Percentiles rank a stretch among this genome's conserved stretches.
phyloP scores from a whole-genome alignment of 768 basidiomycete genomes.

The Russula compacta region DNA sequence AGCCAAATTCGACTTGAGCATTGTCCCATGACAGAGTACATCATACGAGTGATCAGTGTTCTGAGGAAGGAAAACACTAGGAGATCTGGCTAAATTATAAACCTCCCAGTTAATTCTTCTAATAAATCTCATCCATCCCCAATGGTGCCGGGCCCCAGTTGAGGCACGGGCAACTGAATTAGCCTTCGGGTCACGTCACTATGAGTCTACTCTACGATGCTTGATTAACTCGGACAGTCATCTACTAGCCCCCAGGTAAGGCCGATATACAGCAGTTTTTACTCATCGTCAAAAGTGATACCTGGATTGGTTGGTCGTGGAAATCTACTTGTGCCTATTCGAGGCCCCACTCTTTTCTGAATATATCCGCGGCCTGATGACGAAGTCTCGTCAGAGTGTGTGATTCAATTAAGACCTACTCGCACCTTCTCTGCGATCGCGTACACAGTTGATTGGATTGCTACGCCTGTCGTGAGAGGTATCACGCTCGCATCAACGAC shows the following conservation, averaged over 20 bases:
- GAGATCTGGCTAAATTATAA: no score
- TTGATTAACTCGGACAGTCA: no score
- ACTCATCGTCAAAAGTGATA: not conserved
- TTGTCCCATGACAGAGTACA: no score
- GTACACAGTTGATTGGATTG: conserved; percentile 15
- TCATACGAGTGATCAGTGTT: no score
- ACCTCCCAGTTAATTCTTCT: no score
- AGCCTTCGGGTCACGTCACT: no score
- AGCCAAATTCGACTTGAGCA: no score
- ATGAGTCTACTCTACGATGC: no score
- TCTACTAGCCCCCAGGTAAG: not conserved
- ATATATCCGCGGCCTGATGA: conserved; percentile 10
- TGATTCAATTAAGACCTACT: not conserved
- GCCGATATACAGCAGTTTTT: not conserved
- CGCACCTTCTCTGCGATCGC: conserved; percentile 18
- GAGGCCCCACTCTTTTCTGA: conserved; percentile 13
- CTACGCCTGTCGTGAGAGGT: conserved; percentile 19
- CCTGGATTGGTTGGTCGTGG: not conserved
- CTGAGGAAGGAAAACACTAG: no score
- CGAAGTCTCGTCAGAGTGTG: not conserved
- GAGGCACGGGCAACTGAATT: no score
- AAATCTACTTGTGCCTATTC: not conserved
- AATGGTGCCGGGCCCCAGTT: no score
- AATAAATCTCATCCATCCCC: no score
- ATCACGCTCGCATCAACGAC: conserved; percentile 17